A percentile compares a stretch with the other conserved stretches of the same genome.
Conservation (phyloP, 148 eudicot species). For the Rhododendron williamsianum region DNA sequence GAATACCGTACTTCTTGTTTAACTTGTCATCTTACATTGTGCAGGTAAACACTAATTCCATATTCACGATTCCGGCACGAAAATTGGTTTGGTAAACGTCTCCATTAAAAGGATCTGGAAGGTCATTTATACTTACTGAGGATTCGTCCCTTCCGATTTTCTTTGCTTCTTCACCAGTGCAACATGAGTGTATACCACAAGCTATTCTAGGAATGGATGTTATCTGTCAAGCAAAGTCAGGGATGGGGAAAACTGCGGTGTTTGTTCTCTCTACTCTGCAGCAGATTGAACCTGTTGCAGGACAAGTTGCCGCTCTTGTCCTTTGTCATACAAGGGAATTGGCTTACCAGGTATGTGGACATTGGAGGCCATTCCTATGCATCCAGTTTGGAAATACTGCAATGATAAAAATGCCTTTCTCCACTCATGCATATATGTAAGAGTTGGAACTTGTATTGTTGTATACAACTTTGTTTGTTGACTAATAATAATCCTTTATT, state of each 20-base stretch:
- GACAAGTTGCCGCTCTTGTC: conserved; percentile 63
- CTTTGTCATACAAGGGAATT: conserved; percentile 58
- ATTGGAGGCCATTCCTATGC: not conserved
- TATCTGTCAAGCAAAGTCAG: conserved; percentile 60
- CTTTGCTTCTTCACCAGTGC: conserved; percentile 52
- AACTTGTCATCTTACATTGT: not conserved
- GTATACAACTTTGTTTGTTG: not conserved
- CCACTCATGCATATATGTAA: not conserved
- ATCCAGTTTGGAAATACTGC: not conserved
- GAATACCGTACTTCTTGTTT: not conserved
- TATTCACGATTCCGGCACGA: conserved; percentile 21
- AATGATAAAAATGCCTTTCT: not conserved
- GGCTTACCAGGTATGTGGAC: conserved; percentile 43
- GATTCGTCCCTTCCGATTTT: conserved; percentile 36
- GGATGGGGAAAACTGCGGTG: conserved; percentile 62
- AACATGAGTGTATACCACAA: conserved; percentile 64
- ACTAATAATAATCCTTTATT: not conserved
- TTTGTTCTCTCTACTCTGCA: conserved; percentile 54
- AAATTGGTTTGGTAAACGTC: conserved; percentile 36
- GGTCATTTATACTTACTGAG: conserved; percentile 29
- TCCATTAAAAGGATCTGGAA: conserved; percentile 29
- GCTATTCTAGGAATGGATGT: conserved; percentile 64
- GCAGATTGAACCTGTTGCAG: conserved; percentile 57
- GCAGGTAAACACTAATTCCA: conserved; percentile 35
- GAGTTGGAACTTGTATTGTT: not conserved